phyloP scores from a whole-genome alignment of 305 asterid genomes.

The Ajuga reptans region DNA sequence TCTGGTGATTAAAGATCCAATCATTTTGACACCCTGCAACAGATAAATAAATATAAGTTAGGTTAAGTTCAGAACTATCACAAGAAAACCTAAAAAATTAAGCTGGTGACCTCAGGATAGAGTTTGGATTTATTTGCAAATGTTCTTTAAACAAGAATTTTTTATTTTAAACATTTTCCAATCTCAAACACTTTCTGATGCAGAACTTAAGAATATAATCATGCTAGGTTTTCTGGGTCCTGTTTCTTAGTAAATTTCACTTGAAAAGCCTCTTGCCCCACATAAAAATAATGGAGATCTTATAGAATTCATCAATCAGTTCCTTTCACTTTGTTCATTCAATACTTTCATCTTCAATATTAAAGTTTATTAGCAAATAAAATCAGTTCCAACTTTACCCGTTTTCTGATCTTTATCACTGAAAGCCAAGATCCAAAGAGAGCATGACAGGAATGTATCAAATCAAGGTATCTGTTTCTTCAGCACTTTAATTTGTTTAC shows the following conservation, averaged over 20 bases:
- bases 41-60: conserved; percentile 14
- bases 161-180: conserved; percentile 11
- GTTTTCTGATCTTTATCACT: neutral
- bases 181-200: neutral
- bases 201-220: neutral
- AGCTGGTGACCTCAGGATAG: conserved; percentile 27
- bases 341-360: neutral
- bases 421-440: conserved; percentile 12
- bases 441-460: neutral
- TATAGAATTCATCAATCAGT: neutral
- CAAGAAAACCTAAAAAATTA: conserved; percentile 25
- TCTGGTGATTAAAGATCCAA: conserved; percentile 75
- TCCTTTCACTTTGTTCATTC: neutral
- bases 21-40: conserved; percentile 65
- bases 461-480: neutral
- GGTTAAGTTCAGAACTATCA: neutral
- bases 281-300: neutral
- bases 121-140: neutral
- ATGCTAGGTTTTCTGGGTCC: neutral
- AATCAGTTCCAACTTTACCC: neutral
- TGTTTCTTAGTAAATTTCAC: neutral
- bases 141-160: conserved; percentile 21
- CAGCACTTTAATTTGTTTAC: neutral
- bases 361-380: neutral
- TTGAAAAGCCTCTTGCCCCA: neutral